A percentile compares a stretch with the other conserved stretches of the same genome.
phyloP scores from a whole-genome alignment of 139 green algal species.

The Tetradesmus obliquus region DNA sequence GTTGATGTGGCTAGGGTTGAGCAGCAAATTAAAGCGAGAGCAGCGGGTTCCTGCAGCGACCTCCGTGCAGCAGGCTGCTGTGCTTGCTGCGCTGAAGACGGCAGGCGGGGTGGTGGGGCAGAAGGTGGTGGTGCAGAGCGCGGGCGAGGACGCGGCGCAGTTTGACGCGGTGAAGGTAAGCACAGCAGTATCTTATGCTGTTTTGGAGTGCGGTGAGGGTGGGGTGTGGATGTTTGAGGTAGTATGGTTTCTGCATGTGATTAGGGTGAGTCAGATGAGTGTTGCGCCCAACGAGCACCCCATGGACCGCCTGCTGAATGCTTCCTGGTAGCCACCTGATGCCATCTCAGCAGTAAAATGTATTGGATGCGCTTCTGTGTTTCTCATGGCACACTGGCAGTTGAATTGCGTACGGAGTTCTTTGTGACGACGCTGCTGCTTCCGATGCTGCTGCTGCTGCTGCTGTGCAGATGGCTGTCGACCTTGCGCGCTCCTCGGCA shows the following conservation, averaged over 20 bases:
- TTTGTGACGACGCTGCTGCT: background rate
- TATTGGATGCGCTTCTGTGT: too few relatives aligned
- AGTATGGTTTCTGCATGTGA: too few relatives aligned
- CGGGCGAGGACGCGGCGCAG: constrained; percentile 7
- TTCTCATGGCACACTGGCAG: too few relatives aligned
- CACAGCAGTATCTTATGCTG: background rate
- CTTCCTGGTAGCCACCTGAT: too few relatives aligned
- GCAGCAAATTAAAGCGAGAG: too few relatives aligned
- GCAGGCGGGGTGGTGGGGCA: constrained; percentile 19
- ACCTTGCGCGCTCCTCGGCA: constrained; percentile 14
- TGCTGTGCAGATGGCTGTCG: constrained; percentile 12
- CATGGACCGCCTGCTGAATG: too few relatives aligned
- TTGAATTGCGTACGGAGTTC: background rate
- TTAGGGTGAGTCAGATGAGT: too few relatives aligned
- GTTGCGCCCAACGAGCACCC: too few relatives aligned
- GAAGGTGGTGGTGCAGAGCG: constrained; percentile 52
- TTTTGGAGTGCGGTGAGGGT: background rate
- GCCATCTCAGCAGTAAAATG: too few relatives aligned
- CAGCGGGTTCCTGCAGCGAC: background rate
- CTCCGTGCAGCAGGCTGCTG: constrained; percentile 38
- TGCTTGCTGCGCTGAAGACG: constrained; percentile 43
- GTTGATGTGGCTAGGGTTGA: constrained; percentile 45
- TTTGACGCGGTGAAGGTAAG: constrained; percentile 42
- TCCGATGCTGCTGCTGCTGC: background rate
- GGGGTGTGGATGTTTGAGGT: background rate